Conservation (phyloP, 176 grass and related monocot species). For the Ensete glaucum region DNA sequence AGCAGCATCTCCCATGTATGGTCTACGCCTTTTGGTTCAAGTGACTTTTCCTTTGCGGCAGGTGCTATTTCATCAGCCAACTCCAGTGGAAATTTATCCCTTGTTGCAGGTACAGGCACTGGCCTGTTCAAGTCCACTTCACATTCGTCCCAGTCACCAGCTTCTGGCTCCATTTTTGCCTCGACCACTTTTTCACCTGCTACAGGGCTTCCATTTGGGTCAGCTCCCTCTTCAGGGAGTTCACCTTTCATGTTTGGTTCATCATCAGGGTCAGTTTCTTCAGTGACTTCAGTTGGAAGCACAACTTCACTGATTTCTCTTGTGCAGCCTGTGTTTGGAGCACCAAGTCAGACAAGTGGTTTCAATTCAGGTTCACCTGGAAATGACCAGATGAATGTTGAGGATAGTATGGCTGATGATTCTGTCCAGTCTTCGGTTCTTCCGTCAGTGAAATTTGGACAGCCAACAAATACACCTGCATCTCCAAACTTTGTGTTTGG, state of each 20-base stretch:
- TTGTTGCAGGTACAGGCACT: background rate
- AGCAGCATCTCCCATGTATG: too few relatives aligned
- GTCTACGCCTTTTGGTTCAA: background rate
- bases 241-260: conserved; percentile 3
- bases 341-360: background rate
- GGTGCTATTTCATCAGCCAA: background rate
- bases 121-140: conserved; percentile 1
- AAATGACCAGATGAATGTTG: conserved; percentile 26
- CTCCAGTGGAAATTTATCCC: background rate
- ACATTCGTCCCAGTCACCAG: background rate
- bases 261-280: conserved; percentile 7
- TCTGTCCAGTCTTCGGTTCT: conserved; percentile 1
- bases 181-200: background rate
- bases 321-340: conserved; percentile 3
- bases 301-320: background rate
- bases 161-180: conserved; percentile 1
- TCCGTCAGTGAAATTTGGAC: conserved; percentile 2
- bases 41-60: background rate
- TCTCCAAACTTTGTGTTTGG: conserved; percentile 7
- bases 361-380: conserved; percentile 13
- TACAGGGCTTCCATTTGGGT: conserved; percentile 1
- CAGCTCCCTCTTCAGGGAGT: conserved; percentile 9
- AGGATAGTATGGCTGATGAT: conserved; percentile 28
- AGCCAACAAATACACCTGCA: background rate
- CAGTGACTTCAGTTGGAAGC: conserved; percentile 3